Evolutionary conservation across 306 rosid species (phyloP).

Genomic region (Lablab purpureus): DNA sequence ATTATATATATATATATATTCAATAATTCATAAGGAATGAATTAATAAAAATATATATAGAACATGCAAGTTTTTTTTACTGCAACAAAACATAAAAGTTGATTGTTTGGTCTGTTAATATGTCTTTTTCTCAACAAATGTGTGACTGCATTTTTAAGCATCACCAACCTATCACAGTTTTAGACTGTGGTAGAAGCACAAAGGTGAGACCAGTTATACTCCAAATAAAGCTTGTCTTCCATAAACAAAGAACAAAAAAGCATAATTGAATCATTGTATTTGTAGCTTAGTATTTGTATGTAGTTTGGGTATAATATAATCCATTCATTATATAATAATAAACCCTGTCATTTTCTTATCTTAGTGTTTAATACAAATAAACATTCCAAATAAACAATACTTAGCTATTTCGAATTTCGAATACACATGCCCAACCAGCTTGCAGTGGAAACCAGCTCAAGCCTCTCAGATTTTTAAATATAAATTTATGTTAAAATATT

Average conservation of each 20-base stretch:
- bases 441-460: neutral
- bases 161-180: neutral
- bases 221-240: neutral
- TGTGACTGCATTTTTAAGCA: neutral
- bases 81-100: too few species aligned
- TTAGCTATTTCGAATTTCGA: neutral
- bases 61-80: too few species aligned
- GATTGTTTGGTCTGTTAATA: too few species aligned
- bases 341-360: neutral
- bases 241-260: neutral
- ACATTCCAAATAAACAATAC: neutral
- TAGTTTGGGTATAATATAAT: neutral
- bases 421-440: neutral
- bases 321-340: neutral
- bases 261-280: neutral
- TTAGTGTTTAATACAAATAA: neutral
- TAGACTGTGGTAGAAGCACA: neutral
- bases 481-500: neutral
- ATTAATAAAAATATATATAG: too few species aligned
- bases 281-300: slow-evolving; percentile 13
- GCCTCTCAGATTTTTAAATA: neutral
- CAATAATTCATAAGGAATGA: too few species aligned
- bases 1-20: too few species aligned
- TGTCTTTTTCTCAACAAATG: too few species aligned
- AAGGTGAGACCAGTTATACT: neutral